Percentiles rank a stretch among this genome's conserved stretches.
Conservation (phyloP, 1,139 yeast genomes). For the Scheffersomyces stambukii region DNA sequence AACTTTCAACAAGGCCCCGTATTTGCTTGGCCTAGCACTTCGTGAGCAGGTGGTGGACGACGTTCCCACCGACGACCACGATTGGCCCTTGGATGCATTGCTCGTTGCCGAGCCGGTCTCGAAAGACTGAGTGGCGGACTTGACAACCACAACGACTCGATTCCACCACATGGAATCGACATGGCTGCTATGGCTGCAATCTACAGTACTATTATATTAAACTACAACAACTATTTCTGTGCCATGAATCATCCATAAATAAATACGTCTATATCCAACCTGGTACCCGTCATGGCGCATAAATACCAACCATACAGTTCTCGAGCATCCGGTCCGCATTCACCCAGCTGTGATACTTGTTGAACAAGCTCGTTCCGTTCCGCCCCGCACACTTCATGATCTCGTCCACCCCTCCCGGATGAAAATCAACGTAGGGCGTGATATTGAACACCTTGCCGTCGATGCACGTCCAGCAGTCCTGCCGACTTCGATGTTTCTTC, state of each 20-base stretch:
- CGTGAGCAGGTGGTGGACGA: slow-evolving; percentile 57
- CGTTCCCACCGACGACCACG: slow-evolving; percentile 70
- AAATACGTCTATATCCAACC: too few relatives aligned
- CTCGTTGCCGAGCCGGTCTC: too few relatives aligned
- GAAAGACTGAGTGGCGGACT: too few relatives aligned
- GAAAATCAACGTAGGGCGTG: slow-evolving; percentile 77
- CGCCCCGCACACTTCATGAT: slow-evolving; percentile 77
- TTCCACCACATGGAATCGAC: too few relatives aligned
- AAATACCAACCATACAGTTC: slow-evolving; percentile 70
- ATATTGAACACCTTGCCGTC: slow-evolving; percentile 81
- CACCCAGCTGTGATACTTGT: slow-evolving; percentile 85
- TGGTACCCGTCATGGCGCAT: too few relatives aligned
- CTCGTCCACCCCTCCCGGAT: slow-evolving; percentile 89
- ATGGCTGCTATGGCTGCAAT: too few relatives aligned
- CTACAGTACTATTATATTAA: too few relatives aligned
- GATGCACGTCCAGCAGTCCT: slow-evolving; percentile 85
- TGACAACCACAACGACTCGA: too few relatives aligned
- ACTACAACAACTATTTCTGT: too few relatives aligned
- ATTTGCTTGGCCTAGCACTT: slow-evolving; percentile 65
- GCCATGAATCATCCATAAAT: too few relatives aligned
- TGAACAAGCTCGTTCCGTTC: slow-evolving; percentile 79
- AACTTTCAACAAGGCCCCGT: slow-evolving; percentile 31
- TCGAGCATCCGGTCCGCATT: slow-evolving; percentile 79
- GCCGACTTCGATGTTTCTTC: slow-evolving; percentile 48
- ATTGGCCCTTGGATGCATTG: slow-evolving; percentile 59